A percentile compares a stretch with the other conserved stretches of the same genome.
Evolutionary conservation across 345 rosid species (phyloP).

Genomic region (Melastoma malabathricum): DNA sequence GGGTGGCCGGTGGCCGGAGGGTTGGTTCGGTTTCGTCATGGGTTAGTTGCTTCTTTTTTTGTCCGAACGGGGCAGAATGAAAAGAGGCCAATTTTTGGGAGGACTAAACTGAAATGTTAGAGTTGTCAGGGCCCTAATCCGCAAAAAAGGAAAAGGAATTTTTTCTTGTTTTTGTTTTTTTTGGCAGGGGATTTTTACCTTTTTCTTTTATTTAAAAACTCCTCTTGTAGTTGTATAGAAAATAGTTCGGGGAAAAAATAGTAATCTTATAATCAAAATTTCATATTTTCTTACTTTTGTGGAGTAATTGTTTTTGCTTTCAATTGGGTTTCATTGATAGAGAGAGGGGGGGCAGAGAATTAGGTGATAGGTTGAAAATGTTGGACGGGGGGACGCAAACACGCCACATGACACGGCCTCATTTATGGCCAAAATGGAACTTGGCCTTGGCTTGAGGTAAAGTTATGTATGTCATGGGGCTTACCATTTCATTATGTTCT

Average conservation of each 20-base stretch:
- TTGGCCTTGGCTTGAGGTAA: conserved; percentile 13
- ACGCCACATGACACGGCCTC: conserved; percentile 1
- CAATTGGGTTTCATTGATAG: no score
- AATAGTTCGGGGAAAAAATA: no score
- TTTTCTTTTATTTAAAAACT: no score
- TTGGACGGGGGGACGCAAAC: background rate
- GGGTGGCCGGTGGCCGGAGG: background rate
- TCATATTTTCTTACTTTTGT: no score
- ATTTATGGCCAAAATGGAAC: background rate
- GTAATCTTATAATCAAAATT: no score
- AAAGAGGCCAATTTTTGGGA: conserved; percentile 16
- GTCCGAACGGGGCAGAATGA: background rate
- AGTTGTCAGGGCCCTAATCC: background rate
- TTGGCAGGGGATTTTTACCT: background rate
- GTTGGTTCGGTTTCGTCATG: no score
- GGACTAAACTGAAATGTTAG: background rate
- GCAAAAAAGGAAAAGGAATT: background rate
- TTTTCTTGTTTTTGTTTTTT: background rate
- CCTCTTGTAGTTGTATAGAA: no score
- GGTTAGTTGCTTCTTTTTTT: no score
- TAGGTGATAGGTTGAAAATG: background rate
- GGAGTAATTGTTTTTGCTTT: no score
- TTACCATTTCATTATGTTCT: no score
- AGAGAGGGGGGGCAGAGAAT: background rate
- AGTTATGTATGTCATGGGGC: background rate